A percentile compares a stretch with the other conserved stretches of the same genome.
These are phyloP conservation scores for Hygrophorus pudorinus DNA, from an alignment of 768 basidiomycete genomes.

Conservation along the genomic window DNA sequence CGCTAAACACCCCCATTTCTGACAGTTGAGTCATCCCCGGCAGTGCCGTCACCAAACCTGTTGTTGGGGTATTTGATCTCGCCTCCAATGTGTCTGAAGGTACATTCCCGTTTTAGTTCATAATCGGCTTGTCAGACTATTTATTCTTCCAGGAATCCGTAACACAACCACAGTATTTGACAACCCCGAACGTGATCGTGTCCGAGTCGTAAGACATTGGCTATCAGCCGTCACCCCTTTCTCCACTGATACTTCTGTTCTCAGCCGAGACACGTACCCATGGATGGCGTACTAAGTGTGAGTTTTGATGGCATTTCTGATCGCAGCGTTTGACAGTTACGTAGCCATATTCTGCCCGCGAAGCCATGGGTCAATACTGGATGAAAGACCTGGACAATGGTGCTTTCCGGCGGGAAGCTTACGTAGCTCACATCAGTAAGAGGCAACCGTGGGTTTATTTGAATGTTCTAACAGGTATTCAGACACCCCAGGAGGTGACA, in stretches of 20 bases:
- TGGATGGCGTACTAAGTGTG: conserved; percentile 83
- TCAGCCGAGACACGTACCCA: conserved; percentile 76
- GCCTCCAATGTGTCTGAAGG: conserved; percentile 93
- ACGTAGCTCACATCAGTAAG: conserved; percentile 89
- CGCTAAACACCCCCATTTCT: not conserved
- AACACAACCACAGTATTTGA: conserved; percentile 99
- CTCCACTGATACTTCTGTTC: not conserved
- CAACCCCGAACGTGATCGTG: conserved; percentile 78
- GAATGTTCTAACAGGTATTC: conserved; percentile 4
- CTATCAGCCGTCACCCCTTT: not conserved
- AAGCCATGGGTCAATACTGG: conserved; percentile 94
- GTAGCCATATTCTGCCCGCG: conserved; percentile 82
- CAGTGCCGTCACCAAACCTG: conserved; percentile 92
- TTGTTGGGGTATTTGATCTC: conserved; percentile 92
- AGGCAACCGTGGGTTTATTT: conserved; percentile 1
- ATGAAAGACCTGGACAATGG: conserved; percentile 92
- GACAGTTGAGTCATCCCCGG: not conserved
- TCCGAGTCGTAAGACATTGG: conserved; percentile 60
- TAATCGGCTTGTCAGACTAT: conserved; percentile 1
- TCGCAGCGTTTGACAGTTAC: conserved; percentile 2
- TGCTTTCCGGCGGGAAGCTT: conserved; percentile 70
- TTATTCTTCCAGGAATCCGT: conserved; percentile 69
- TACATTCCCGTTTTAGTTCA: conserved; percentile 15
- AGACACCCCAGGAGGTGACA: conserved; percentile 76
- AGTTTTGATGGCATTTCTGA: conserved; percentile 17